Evolutionary conservation across 2,329 filamentous ascomycete species (phyloP), one percentile per base, ranked within the genome.

Genomic region (Hymenoscyphus fraxineus): DNA sequence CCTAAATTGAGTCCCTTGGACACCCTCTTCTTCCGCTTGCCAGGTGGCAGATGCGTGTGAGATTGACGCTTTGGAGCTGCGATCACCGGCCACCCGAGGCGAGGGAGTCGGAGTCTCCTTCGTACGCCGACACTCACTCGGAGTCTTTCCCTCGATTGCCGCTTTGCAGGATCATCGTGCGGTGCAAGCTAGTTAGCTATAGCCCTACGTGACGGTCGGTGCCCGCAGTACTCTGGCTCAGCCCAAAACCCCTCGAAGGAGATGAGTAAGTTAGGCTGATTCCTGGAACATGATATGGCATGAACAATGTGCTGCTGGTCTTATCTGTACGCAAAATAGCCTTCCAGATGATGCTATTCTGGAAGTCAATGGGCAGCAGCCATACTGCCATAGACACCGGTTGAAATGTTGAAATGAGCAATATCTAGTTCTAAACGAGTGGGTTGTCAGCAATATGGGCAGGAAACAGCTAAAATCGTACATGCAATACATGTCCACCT

Each of bases 201-300:
- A 51, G 44, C 44, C 19, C 44, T 51, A 51, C n/a, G 44, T 51
- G 44, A 47, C 44, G n/a, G 44, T 47, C 44, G n/a, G n/a, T 47
- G 44, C 44, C 44, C 44, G 44, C 44, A 51, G 35, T 10, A 35
- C 35, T 35, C 6, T 35, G 35, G 35, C 35, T 35, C 44, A 22
- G 44, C n/a, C 44, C 44, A 22, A 16, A 51, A 22, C 44, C 44
- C n/a, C 19, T 51, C 44, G 44, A 51, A 19, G 44, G 44, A 51
- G 19, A 51, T 51, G 44, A 51, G 44, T 51, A 51, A 51, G 44
- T 51, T 51, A 51, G 44, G 44, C 44, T 51, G 44, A 51, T 51
- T 51, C 44, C 22, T 51, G 44, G n/a, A 27, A 19, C 44, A 51
- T 51, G 22, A n/a, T 22, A 19, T n/a, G 10, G 44, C 44, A 51